Percentiles rank a stretch among this genome's conserved stretches.
These are phyloP conservation scores for Colletotrichum liaoningense DNA, from an alignment of 2,329 filamentous ascomycete genomes.

Conservation along the genomic window DNA sequence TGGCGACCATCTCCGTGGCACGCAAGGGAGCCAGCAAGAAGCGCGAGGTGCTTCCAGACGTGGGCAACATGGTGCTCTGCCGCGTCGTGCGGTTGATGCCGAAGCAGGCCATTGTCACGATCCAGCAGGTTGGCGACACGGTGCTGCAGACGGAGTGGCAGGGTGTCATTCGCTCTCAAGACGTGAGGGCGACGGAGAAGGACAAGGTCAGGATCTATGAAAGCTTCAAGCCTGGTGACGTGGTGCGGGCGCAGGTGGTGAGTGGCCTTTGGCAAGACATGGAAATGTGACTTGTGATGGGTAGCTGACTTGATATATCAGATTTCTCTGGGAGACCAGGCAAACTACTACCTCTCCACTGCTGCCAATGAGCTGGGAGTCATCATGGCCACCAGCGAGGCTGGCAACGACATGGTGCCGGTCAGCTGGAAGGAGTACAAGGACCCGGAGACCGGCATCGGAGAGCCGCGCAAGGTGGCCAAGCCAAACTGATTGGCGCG, in stretches of 20 bases:
- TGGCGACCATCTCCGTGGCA: conserved; percentile 68
- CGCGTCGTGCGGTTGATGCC: conserved; percentile 87
- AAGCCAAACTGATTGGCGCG: conserved; percentile 79
- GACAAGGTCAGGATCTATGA: conserved; percentile 93
- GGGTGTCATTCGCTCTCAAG: conserved; percentile 86
- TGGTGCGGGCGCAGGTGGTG: conserved; percentile 87
- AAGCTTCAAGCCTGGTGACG: conserved; percentile 91
- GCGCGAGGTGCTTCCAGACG: conserved; percentile 82
- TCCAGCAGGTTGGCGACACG: conserved; percentile 81
- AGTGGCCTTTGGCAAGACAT: conserved; percentile 45
- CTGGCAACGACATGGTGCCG: conserved; percentile 90
- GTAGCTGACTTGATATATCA: conserved; percentile 44
- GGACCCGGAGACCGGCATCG: conserved; percentile 81
- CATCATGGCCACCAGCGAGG: conserved; percentile 90
- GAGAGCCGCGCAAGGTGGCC: conserved; percentile 90
- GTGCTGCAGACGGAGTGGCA: conserved; percentile 85
- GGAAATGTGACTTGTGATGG: not conserved
- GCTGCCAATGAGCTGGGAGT: conserved; percentile 92
- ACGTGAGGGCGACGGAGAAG: conserved; percentile 95
- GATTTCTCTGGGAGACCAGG: conserved; percentile 93
- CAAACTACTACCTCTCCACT: conserved; percentile 95
- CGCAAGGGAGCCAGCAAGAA: conserved; percentile 54
- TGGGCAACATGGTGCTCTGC: conserved; percentile 84
- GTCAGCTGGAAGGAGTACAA: conserved; percentile 96
- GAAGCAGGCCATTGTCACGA: conserved; percentile 86